Evolutionary conservation across 352 stramenopile species (phyloP).

Genomic region (Pythium dissotocum): DNA sequence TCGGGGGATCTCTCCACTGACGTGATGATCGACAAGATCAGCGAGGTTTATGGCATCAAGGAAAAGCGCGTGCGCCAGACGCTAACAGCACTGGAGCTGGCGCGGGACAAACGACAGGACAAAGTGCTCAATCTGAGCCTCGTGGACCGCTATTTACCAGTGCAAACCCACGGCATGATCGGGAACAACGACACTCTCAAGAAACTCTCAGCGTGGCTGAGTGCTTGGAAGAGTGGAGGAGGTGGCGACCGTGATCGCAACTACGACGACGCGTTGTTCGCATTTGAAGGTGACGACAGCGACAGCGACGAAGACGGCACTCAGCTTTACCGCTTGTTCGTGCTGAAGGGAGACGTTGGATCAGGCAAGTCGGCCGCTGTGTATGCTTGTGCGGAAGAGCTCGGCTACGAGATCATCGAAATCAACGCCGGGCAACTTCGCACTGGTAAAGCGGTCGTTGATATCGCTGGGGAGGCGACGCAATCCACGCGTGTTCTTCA

Average conservation of each 20-base stretch:
- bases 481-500: slow-evolving; percentile 80
- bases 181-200: slow-evolving; percentile 64
- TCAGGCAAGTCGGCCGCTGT: slow-evolving; percentile 79
- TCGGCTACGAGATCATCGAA: slow-evolving; percentile 84
- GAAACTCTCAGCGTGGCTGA: slow-evolving; percentile 72
- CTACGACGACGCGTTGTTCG: slow-evolving; percentile 66
- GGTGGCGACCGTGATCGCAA: slow-evolving; percentile 39
- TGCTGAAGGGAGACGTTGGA: slow-evolving; percentile 71
- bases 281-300: slow-evolving; percentile 60
- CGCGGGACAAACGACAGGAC: slow-evolving; percentile 43
- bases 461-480: slow-evolving; percentile 82
- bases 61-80: slow-evolving; percentile 64
- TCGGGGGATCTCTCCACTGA: slow-evolving; percentile 27
- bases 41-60: slow-evolving; percentile 46
- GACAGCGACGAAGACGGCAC: slow-evolving; percentile 48
- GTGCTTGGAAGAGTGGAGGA: slow-evolving; percentile 67
- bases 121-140: slow-evolving; percentile 60
- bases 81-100: slow-evolving; percentile 42
- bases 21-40: slow-evolving; percentile 52
- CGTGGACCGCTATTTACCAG: slow-evolving; percentile 67
- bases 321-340: slow-evolving; percentile 67
- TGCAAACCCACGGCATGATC: slow-evolving; percentile 58
- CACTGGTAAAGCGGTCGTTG: slow-evolving; percentile 64
- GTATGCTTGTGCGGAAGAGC: slow-evolving; percentile 76
- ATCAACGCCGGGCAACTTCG: slow-evolving; percentile 82